Conservation (phyloP, 225 moss, liverwort and hornwort species). For the Marchantia paleacea region DNA sequence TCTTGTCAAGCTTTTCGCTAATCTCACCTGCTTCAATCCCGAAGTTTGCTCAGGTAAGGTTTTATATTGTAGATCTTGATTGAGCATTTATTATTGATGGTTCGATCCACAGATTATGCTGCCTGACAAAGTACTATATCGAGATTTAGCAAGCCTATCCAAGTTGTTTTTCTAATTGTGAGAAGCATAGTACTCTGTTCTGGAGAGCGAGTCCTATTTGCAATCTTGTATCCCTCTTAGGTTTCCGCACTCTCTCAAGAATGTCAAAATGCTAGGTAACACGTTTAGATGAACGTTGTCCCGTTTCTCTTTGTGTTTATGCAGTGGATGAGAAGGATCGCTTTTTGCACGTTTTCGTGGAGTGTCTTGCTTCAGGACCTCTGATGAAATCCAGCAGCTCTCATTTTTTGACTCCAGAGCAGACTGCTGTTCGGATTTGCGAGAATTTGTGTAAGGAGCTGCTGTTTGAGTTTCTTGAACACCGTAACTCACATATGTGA, state of each 20-base stretch:
- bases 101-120: background rate
- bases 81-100: background rate
- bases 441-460: slow-evolving; percentile 82
- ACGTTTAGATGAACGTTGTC: background rate
- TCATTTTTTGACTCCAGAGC: slow-evolving; percentile 72
- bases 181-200: too few species aligned
- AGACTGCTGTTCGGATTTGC: slow-evolving; percentile 91
- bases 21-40: slow-evolving; percentile 92
- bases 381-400: slow-evolving; percentile 52
- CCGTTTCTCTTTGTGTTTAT: slow-evolving; percentile 17
- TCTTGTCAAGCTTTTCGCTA: slow-evolving; percentile 96
- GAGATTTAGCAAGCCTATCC: background rate
- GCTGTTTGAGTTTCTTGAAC: background rate
- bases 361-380: slow-evolving; percentile 71
- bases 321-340: slow-evolving; percentile 96
- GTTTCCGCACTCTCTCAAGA: background rate
- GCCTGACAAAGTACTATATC: background rate
- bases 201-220: too few species aligned
- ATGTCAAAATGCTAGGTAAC: background rate
- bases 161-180: background rate
- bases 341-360: slow-evolving; percentile 78
- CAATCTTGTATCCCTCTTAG: too few species aligned
- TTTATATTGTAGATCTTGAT: background rate
- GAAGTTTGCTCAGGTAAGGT: slow-evolving; percentile 88
- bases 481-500: background rate